Evolutionary conservation across 176 grass and related monocot genomes (phyloP).

Genomic region (Saccharum officinarum): DNA sequence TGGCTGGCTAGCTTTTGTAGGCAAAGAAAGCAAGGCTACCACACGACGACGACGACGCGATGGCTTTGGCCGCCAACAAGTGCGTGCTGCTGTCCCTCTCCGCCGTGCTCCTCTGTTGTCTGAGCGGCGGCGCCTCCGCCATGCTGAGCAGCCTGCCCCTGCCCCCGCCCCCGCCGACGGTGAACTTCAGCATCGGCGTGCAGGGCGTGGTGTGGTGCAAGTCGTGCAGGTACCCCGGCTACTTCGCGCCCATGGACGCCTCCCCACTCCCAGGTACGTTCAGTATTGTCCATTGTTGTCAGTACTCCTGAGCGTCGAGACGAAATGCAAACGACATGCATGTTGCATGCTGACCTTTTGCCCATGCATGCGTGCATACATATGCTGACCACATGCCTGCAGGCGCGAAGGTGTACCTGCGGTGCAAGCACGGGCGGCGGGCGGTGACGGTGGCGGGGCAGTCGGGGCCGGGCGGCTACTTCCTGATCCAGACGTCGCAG

Average conservation of each 20-base stretch:
- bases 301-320: too few relatives aligned
- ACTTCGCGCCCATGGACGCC: slow-evolving; percentile 45
- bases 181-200: slow-evolving; percentile 63
- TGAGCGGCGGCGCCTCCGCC: slow-evolving; percentile 20
- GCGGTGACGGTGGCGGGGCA: slow-evolving; percentile 20
- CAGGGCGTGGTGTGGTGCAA: slow-evolving; percentile 61
- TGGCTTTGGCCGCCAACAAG: slow-evolving; percentile 13
- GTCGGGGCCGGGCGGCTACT: slow-evolving; percentile 49
- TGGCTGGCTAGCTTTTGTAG: background rate
- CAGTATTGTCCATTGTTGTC: too few relatives aligned
- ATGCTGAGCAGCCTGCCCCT: slow-evolving; percentile 48
- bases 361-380: background rate
- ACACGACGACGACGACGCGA: background rate
- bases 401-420: slow-evolving; percentile 55
- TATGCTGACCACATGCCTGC: background rate
- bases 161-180: slow-evolving; percentile 39
- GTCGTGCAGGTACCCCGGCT: slow-evolving; percentile 42
- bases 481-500: slow-evolving; percentile 55
- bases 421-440: slow-evolving; percentile 35
- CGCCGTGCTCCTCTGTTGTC: slow-evolving; percentile 6
- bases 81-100: background rate
- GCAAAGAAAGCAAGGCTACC: background rate
- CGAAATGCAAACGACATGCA: background rate
- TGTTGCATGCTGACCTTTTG: background rate
- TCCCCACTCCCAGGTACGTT: slow-evolving; percentile 40